These are phyloP conservation scores for Globisporangium paddicum DNA, from an alignment of 352 stramenopile species.

Conservation along the genomic window DNA sequence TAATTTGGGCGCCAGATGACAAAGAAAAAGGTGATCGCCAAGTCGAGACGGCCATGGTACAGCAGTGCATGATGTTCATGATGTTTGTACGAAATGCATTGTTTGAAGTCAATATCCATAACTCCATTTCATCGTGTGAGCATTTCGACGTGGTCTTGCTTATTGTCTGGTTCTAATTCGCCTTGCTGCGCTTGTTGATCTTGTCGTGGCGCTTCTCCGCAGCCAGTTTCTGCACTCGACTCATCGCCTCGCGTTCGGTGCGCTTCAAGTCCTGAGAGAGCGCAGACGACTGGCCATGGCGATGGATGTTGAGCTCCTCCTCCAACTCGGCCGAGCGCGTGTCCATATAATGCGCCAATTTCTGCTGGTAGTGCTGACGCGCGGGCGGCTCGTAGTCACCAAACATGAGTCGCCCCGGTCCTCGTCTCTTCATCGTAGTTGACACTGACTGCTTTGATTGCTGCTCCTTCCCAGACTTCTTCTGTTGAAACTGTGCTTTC, in stretches of 20 bases:
- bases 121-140: background rate
- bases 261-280: constrained; percentile 42
- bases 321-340: constrained; percentile 56
- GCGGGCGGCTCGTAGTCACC: constrained; percentile 59
- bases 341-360: constrained; percentile 75
- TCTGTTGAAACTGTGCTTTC: constrained; percentile 9
- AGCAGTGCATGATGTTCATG: constrained; percentile 13
- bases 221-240: constrained; percentile 55
- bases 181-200: constrained; percentile 69
- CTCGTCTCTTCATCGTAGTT: constrained; percentile 26
- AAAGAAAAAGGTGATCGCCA: background rate
- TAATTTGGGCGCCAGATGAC: constrained; percentile 24
- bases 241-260: constrained; percentile 59
- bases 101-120: constrained; percentile 7
- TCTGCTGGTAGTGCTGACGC: constrained; percentile 68
- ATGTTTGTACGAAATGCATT: constrained; percentile 11
- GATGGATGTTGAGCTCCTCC: constrained; percentile 69
- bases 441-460: constrained; percentile 7
- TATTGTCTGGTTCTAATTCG: constrained; percentile 14
- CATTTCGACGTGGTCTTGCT: background rate
- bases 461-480: constrained; percentile 11
- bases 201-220: constrained; percentile 76
- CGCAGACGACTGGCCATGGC: constrained; percentile 21
- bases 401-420: constrained; percentile 63
- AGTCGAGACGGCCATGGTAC: constrained; percentile 1